Base-by-base conservation (phyloP, 208 protist species). In the Crithidia mellificae region DNA sequence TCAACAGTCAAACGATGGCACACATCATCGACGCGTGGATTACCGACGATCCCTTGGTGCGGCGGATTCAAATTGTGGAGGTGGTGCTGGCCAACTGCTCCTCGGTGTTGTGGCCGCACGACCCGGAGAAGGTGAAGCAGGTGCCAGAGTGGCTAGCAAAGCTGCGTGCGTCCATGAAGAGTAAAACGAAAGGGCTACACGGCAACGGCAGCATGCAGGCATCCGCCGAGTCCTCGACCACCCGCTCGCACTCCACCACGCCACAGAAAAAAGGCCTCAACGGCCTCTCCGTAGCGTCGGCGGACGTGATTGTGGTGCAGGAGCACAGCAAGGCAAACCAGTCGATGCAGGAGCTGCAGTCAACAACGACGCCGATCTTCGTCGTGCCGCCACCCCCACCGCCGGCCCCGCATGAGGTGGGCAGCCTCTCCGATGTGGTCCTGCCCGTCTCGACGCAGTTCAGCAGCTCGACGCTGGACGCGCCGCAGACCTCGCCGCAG, bases 31-130 rank as follows among this genome's bases (percentile, higher is more conserved):
- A 81, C 49, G 58, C 27, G 20, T 81, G 63, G 65, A 90, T 94
- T 55, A 50, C 72, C 17, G 84, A 94, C 36, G 84, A 94, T 39
- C 73, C 84, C 8, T 44, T 62, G 41, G 43, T 81, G 36, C 85
- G 88, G 24, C 81, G 62, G 17, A 56, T 72, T 1, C 72, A 87
- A 56, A 68, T 94, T 30, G 56, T 88, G 27, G 74, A 87, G 63
- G 63, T 88, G 52, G 80, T 89, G 19, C 49, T 87, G 47, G 53
- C 71, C 12, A 70, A 86, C 59, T 94, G 88, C 49, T 68, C 84
- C 27, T 19, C 72, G 12, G 56, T 88, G 32, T 47, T 90, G 52
- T 90, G 84, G 81, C 62, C 63, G 22, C 41, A 75, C 43, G 65
- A 72, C 25, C 38, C 55, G n/a, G 70, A 70, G 29, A 77, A 80